Percentiles rank a stretch among this genome's conserved stretches.
Evolutionary conservation across 2,329 filamentous ascomycete genomes (phyloP).

Genomic region (Aschersonia sp.): DNA sequence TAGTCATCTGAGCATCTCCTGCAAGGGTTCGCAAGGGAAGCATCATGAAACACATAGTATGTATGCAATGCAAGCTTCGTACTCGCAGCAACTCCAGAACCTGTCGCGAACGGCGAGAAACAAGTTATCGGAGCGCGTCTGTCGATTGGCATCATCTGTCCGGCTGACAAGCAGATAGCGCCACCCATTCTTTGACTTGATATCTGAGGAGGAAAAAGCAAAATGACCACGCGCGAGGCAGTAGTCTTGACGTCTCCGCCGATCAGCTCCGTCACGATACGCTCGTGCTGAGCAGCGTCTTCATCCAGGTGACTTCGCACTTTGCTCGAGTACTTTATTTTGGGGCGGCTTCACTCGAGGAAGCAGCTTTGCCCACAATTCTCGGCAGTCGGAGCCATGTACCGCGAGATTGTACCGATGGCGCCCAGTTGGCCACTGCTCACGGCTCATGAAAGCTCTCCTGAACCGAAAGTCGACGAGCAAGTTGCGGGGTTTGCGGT

Average conservation of each 20-base stretch:
- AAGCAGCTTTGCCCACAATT: too few species aligned
- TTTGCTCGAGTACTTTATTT: too few species aligned
- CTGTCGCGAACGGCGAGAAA: background rate
- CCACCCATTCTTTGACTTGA: too few species aligned
- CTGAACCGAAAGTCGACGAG: background rate
- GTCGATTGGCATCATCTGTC: background rate
- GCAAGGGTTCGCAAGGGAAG: background rate
- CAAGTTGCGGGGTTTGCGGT: background rate
- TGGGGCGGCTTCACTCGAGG: too few species aligned
- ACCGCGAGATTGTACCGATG: background rate
- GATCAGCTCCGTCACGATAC: too few species aligned
- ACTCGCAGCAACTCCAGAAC: background rate
- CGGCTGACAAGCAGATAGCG: too few species aligned
- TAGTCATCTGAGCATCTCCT: background rate
- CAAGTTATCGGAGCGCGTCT: background rate
- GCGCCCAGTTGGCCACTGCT: background rate
- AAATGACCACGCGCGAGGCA: background rate
- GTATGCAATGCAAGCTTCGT: background rate
- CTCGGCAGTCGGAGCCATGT: background rate
- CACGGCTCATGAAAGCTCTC: background rate
- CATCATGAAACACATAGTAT: background rate
- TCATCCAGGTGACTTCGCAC: too few species aligned
- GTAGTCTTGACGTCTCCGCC: too few species aligned
- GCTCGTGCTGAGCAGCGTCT: too few species aligned
- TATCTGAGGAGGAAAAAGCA: background rate